These are phyloP conservation scores for Skeletonema grethae DNA, from an alignment of 108 stramenopile genomes.

Conservation along the genomic window DNA sequence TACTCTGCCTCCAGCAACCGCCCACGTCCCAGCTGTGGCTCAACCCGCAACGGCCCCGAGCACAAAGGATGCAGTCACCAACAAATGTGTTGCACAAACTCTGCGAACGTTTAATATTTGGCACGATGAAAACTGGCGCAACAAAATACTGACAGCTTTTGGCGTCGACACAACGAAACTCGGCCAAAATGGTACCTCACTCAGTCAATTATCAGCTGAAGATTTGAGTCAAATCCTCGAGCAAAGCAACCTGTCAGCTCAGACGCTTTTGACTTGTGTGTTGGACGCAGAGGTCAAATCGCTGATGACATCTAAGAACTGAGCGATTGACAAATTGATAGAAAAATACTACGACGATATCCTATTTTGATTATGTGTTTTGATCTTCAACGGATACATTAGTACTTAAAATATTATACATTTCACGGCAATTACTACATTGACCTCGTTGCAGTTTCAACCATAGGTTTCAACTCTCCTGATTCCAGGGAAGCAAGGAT, in stretches of 20 bases:
- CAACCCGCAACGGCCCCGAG: background rate
- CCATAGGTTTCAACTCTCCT: conserved; percentile 35
- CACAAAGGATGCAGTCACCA: background rate
- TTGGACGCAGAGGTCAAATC: background rate
- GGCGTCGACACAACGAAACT: background rate
- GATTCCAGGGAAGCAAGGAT: conserved; percentile 57
- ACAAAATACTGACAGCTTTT: background rate
- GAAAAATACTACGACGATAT: background rate
- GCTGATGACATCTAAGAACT: background rate
- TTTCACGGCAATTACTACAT: conserved; percentile 10
- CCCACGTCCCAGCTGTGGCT: background rate
- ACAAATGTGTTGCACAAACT: background rate
- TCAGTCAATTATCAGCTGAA: background rate
- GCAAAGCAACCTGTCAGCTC: conserved; percentile 1
- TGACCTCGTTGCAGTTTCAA: conserved; percentile 27
- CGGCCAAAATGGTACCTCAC: background rate
- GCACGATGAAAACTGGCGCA: conserved; percentile 4
- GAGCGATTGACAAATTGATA: background rate
- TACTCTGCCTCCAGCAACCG: background rate
- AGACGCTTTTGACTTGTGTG: background rate
- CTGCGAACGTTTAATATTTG: conserved; percentile 5
- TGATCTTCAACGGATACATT: conserved; percentile 4
- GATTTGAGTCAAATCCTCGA: background rate
- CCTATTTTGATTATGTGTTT: background rate
- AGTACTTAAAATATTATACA: conserved; percentile 8